Evolutionary conservation across 1,284 basidiomycete genomes (phyloP).

Genomic region (Rhodotorula sp.): DNA sequence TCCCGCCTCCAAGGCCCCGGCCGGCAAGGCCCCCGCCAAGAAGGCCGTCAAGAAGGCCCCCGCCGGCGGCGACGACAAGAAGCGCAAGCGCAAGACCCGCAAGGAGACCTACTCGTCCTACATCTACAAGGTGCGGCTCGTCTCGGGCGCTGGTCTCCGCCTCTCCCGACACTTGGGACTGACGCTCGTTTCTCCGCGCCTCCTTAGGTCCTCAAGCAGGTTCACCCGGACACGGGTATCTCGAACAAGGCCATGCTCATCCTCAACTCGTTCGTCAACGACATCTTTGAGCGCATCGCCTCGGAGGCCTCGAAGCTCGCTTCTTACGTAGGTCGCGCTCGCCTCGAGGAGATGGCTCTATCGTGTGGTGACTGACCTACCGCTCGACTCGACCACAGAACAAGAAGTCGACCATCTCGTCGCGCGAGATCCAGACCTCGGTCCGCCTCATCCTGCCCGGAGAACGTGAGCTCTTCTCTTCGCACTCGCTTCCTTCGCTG

Average conservation of each 20-base stretch:
- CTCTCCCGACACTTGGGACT: background rate
- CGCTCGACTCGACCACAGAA: constrained; percentile 52
- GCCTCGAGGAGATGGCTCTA: background rate
- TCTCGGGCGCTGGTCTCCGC: background rate
- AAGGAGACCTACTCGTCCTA: constrained; percentile 33
- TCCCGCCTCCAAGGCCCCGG: constrained; percentile 71
- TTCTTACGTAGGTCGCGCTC: constrained; percentile 56
- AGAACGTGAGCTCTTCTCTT: constrained; percentile 53
- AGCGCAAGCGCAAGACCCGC: constrained; percentile 78
- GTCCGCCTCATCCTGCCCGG: constrained; percentile 87
- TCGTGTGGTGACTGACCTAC: background rate
- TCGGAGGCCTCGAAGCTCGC: constrained; percentile 91
- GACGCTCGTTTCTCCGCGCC: background rate
- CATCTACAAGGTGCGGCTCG: constrained; percentile 11
- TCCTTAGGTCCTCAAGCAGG: constrained; percentile 70
- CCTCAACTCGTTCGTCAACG: constrained; percentile 52
- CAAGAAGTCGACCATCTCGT: constrained; percentile 92
- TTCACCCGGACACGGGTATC: constrained; percentile 84
- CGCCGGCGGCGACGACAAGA: constrained; percentile 70
- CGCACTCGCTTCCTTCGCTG: background rate
- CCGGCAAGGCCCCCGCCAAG: constrained; percentile 78
- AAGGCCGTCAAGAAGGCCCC: constrained; percentile 49
- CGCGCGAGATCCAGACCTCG: constrained; percentile 78
- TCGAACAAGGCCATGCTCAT: constrained; percentile 93
- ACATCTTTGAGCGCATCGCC: constrained; percentile 57